A percentile compares a stretch with the other conserved stretches of the same genome.
Evolutionary conservation across 371 early-diverging fungal species (phyloP).

Genomic region (Conidiobolus incongruus): DNA sequence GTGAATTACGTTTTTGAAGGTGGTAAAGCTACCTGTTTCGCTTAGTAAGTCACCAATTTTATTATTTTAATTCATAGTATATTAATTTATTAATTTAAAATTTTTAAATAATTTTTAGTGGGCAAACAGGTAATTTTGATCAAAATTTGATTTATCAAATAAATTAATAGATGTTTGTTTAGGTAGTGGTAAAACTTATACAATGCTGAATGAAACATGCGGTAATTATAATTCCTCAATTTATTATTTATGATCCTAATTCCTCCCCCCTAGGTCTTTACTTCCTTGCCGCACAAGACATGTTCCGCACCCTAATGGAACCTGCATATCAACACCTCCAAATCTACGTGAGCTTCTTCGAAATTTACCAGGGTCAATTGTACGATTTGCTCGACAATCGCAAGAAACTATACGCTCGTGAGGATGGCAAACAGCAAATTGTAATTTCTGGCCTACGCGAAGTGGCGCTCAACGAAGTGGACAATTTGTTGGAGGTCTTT

Average conservation of each 20-base stretch:
- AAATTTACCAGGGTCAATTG: slow-evolving; percentile 93
- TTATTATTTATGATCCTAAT: background rate
- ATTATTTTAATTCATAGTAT: background rate
- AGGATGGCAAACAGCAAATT: slow-evolving; percentile 88
- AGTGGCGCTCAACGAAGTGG: slow-evolving; percentile 44
- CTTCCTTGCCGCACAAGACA: slow-evolving; percentile 73
- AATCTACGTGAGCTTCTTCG: slow-evolving; percentile 80
- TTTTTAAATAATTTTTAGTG: slow-evolving; percentile 37
- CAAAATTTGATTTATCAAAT: background rate
- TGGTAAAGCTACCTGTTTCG: slow-evolving; percentile 97
- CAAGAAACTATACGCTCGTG: slow-evolving; percentile 71
- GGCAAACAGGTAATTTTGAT: slow-evolving; percentile 60
- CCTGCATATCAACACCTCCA: slow-evolving; percentile 44
- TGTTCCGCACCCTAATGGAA: slow-evolving; percentile 48
- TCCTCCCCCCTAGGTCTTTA: slow-evolving; percentile 38
- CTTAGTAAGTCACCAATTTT: slow-evolving; percentile 40
- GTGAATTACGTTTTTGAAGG: slow-evolving; percentile 87
- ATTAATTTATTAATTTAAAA: background rate
- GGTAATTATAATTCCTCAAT: slow-evolving; percentile 11
- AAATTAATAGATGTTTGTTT: slow-evolving; percentile 3
- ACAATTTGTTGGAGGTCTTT: slow-evolving; percentile 69
- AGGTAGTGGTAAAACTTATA: slow-evolving; percentile 93
- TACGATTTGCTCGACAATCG: slow-evolving; percentile 80
- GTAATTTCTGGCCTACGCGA: slow-evolving; percentile 70
- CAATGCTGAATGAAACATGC: slow-evolving; percentile 75